Evolutionary conservation across 306 rosid genomes (phyloP).

Genomic region (Sphenostylis stenocarpa): DNA sequence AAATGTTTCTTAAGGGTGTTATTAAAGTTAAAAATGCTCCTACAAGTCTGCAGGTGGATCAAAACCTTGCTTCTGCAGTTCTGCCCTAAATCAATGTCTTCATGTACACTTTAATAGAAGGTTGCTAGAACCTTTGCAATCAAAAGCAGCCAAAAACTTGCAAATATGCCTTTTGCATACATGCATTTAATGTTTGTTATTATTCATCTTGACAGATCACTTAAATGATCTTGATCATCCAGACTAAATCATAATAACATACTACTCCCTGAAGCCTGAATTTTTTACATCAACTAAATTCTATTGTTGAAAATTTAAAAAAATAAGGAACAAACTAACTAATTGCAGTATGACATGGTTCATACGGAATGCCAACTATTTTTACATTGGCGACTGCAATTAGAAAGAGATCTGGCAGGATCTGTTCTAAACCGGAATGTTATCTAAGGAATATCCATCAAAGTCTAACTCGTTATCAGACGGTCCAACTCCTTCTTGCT

Average conservation of each 20-base stretch:
- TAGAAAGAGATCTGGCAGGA: constrained; percentile 29
- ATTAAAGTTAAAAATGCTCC: constrained; percentile 48
- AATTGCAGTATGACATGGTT: constrained; percentile 47
- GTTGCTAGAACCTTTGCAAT: constrained; percentile 38
- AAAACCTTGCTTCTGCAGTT: constrained; percentile 47
- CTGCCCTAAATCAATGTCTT: constrained; percentile 41
- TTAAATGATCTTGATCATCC: constrained; percentile 31
- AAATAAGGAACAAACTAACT: constrained; percentile 32
- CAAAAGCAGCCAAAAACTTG: constrained; percentile 54
- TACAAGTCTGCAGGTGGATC: constrained; percentile 45
- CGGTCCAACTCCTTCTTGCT: constrained; percentile 67
- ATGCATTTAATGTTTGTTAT: constrained; percentile 40
- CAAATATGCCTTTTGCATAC: constrained; percentile 53
- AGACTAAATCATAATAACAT: constrained; percentile 35
- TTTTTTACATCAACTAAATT: constrained; percentile 41
- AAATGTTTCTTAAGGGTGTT: constrained; percentile 36
- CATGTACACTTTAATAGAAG: constrained; percentile 41
- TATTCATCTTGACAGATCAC: constrained; percentile 28
- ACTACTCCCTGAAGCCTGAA: constrained; percentile 42
- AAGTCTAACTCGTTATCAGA: constrained; percentile 76
- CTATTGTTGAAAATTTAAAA: constrained; percentile 37
- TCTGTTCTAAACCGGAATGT: constrained; percentile 65
- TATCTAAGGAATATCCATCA: constrained; percentile 82
- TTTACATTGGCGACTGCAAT: constrained; percentile 59
- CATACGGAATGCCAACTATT: constrained; percentile 52